Base-by-base conservation (phyloP, 441 rosid genomes). In the Codiaeum variegatum region DNA sequence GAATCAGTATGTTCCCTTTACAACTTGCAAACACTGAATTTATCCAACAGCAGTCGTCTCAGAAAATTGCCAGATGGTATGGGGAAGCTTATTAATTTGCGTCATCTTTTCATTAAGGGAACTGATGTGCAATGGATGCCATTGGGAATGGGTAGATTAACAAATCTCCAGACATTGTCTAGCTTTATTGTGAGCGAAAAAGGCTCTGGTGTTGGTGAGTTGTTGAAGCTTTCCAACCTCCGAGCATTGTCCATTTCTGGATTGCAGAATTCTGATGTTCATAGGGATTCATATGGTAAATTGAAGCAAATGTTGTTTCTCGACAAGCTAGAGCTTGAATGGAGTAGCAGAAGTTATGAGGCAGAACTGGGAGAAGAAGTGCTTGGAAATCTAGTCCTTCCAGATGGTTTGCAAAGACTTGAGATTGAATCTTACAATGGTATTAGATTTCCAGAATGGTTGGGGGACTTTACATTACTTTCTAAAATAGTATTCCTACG, bases 331-430 rank as follows among this genome's bases (percentile, higher is more conserved):
- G 67, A 24, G 23, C 36, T 79, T 74, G 9, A 38, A 18, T 79
- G 82, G 82, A 62, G 59, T 46, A 51, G 0, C 13, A 38, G 3
- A 10, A 18, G 42, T 9, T n/a, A 38, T n/a, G 67, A 38, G 36
- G 16, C 46, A 38, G 47, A 38, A 38, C 16, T 8, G 3, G 28
- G 38, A 5, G 49, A n/a, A n/a, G 5, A 8, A 18, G 63, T 76
- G 13, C 23, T 80, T 26, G 70, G 73, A 31, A 61, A 5, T 63
- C 59, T 76, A n/a, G 73, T 59, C 29, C 83, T 75, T 64, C 73
- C 59, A 11, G 7, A 10, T 18, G 31, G 70, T 38, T 46, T 80
- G 68, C 44, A 71, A 66, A 55, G 44, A n/a, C 77, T 76, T 18
- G 23, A 32, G 24, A 76, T 76, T 47, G 29, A 12, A 3, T 12